Percentiles rank a stretch among this genome's conserved stretches.
phyloP scores from a whole-genome alignment of 2,329 filamentous ascomycete genomes.

The Cladophialophora bantiana region DNA sequence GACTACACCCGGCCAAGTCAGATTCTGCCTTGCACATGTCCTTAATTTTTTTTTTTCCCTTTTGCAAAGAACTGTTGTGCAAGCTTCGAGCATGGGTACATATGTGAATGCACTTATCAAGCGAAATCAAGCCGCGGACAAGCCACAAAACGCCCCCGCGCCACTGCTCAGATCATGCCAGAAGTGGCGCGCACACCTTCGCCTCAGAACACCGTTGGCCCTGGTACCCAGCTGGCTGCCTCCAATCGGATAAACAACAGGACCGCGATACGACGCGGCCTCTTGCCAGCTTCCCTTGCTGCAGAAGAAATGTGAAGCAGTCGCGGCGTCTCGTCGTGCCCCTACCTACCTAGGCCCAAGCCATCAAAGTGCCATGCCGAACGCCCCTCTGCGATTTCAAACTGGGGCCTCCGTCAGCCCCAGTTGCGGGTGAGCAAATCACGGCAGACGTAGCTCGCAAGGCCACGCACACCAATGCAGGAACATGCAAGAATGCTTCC shows the following conservation, averaged over 20 bases:
- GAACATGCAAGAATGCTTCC: slow-evolving; percentile 15
- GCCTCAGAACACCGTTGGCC: neutral
- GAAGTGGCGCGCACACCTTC: neutral
- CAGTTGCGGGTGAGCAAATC: slow-evolving; percentile 19
- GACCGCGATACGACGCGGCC: slow-evolving; percentile 3
- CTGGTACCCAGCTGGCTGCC: too few species aligned
- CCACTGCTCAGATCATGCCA: neutral
- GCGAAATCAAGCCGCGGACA: slow-evolving; percentile 16
- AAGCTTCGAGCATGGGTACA: neutral
- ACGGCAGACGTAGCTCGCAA: slow-evolving; percentile 9
- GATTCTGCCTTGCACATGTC: slow-evolving; percentile 9
- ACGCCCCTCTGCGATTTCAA: slow-evolving; percentile 12
- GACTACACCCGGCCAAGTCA: neutral
- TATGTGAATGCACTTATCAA: slow-evolving; percentile 4
- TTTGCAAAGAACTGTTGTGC: slow-evolving; percentile 1
- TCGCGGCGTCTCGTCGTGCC: slow-evolving; percentile 21
- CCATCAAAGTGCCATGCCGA: slow-evolving; percentile 2
- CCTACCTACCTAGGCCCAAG: slow-evolving; percentile 6
- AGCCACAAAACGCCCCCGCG: slow-evolving; percentile 12
- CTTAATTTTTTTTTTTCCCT: neutral
- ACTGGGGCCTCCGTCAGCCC: slow-evolving; percentile 1
- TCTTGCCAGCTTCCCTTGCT: slow-evolving; percentile 3
- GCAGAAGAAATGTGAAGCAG: slow-evolving; percentile 25
- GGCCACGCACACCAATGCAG: slow-evolving; percentile 26
- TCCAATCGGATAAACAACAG: neutral